Evolutionary conservation across 768 basidiomycete genomes (phyloP), one percentile per base, ranked within the genome.

Genomic region (Brasilioporus rufonigricans): DNA sequence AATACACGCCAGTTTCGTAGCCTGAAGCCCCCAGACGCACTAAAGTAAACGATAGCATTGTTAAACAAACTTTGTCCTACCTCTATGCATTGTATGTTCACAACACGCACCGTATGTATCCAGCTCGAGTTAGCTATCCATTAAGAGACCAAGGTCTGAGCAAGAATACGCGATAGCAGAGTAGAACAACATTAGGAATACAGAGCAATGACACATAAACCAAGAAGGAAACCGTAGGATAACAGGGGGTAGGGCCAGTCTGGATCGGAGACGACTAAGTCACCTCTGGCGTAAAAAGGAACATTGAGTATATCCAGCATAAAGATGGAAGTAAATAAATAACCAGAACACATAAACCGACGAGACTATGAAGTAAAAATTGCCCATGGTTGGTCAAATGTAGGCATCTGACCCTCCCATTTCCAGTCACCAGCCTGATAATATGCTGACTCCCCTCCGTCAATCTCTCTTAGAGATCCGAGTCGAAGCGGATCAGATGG

Each of bases 371-470:
- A 69, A 44, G 62, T 72, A 72, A 76, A 85, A 63, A 90, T 83
- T 31, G 85, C 86, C 89, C 89, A 91, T 23, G 86, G 77, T 65
- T 81, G 83, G 7, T 90, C 89, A 58, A 77, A 65, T 40, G 80
- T 71, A 56, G 78, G 71, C 87, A 91, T 89, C 33, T 76, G 66
- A 59, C 80, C 77, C 51, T 89, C 89, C 82, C 83, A 91, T 71
- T 87, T 90, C 85, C 85, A 91, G 39, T 79, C 78, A 32, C 62
- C 59, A 19, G 62, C 31, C 57, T 75, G 71, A 72, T 82, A 90
- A 66, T 85, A 89, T 44, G 85, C 77, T 18, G 82, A 80, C 73
- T 89, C 87, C 48, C 88, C 87, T 39, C 86, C 86, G 61, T 89
- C 86, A 33, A 91, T 82, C 68, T 87, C 87, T 65, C 82, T 81